phyloP scores from a whole-genome alignment of 768 basidiomycete species.

The Tylopilus vinaceipallidus region DNA sequence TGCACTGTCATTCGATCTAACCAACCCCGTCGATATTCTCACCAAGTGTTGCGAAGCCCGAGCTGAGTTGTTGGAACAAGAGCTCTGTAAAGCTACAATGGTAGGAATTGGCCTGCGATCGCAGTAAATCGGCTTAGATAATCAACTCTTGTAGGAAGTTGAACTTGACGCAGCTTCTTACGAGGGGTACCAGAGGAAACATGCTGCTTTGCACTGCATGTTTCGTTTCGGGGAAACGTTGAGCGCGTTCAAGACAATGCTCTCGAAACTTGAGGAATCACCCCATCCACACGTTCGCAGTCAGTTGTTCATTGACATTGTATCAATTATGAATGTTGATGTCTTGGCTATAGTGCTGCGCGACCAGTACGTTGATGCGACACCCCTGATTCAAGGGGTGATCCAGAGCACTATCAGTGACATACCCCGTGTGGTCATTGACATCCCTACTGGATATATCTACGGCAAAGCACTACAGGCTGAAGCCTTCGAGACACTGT shows the following conservation, averaged over 20 bases:
- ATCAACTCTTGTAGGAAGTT: too few relatives aligned
- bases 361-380: background rate
- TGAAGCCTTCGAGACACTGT: background rate
- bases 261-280: background rate
- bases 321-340: background rate
- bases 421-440: background rate
- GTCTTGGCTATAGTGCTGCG: background rate
- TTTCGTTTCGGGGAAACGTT: background rate
- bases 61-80: too few relatives aligned
- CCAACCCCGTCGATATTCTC: too few relatives aligned
- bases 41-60: too few relatives aligned
- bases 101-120: too few relatives aligned
- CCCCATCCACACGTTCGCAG: too few relatives aligned
- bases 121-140: too few relatives aligned
- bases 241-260: background rate
- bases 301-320: background rate
- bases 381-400: background rate
- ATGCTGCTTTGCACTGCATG: background rate
- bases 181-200: background rate
- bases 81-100: too few relatives aligned
- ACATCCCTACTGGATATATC: background rate
- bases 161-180: background rate
- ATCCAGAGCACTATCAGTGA: background rate
- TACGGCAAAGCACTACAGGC: too few relatives aligned
- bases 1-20: too few relatives aligned